phyloP scores from a whole-genome alignment of 805 yeast genomes.

The Grigorovia yakushimaensis region DNA sequence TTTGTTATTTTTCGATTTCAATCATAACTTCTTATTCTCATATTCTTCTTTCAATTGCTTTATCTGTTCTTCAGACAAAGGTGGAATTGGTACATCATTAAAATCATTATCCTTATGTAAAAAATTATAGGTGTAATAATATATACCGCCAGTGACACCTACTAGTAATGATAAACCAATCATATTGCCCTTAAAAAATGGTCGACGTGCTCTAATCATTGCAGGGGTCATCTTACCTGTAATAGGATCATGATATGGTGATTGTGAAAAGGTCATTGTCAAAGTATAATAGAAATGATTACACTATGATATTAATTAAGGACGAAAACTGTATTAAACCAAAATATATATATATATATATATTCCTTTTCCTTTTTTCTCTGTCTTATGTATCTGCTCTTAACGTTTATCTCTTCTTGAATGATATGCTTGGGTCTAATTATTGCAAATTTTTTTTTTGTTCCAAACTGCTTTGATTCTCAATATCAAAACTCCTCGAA shows the following conservation, averaged over 20 bases:
- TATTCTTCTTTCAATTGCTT: slow-evolving; percentile 64
- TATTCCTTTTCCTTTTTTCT: neutral
- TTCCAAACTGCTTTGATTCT: too few species aligned
- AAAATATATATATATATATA: too few species aligned
- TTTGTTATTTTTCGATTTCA: neutral
- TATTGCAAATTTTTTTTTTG: too few species aligned
- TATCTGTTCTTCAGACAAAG: slow-evolving; percentile 70
- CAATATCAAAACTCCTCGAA: neutral
- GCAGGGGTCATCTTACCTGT: slow-evolving; percentile 91
- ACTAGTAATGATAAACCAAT: slow-evolving; percentile 48
- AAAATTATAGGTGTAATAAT: slow-evolving; percentile 50
- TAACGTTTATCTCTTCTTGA: neutral
- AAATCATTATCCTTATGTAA: slow-evolving; percentile 67
- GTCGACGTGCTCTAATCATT: slow-evolving; percentile 79
- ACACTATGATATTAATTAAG: too few species aligned
- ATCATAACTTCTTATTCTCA: slow-evolving; percentile 24
- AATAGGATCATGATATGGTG: slow-evolving; percentile 49
- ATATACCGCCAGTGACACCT: slow-evolving; percentile 62
- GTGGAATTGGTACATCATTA: slow-evolving; percentile 89
- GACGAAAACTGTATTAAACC: too few species aligned
- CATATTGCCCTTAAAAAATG: slow-evolving; percentile 73
- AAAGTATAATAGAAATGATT: too few species aligned
- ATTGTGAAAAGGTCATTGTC: slow-evolving; percentile 26
- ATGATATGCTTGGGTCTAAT: too few species aligned
- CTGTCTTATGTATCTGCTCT: neutral